Base-by-base conservation (phyloP, 768 basidiomycete genomes). In the Tulasnella sp. region DNA sequence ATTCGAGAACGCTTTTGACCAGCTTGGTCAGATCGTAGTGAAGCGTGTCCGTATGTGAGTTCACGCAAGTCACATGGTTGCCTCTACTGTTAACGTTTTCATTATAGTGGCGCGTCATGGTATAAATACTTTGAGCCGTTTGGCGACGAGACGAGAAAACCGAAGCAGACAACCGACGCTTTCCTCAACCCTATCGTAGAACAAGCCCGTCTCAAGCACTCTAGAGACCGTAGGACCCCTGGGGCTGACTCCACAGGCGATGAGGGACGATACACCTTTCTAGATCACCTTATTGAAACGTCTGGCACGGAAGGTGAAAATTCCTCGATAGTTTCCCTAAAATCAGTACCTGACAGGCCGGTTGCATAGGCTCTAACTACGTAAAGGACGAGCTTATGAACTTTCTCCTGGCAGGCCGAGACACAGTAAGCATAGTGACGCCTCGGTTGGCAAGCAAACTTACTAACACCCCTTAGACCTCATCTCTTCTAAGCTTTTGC, bases 131-230 rank as follows among this genome's bases (percentile, higher is more conserved):
- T 69, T 25, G 76, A 76, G 60, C 59, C 75, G 4, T 64, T 69
- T 40, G 64, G 69, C 9, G 74, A 76, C 63, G 67, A 71, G 59
- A 68, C 69, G 2, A 34, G 60, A 12, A 67, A 69, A 3, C 67
- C 75, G 11, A 67, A 69, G 35, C 65, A 68, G 23, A 65, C 68
- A 15, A 73, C 75, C 56, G 64, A 68, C 52, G 64, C 60, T 14
- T 71, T 79, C 78, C 62, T 84, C 12, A 79, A 84, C 62, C 83
- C 84, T 3, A 70, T 85, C 7, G 80, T 86, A 2, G 63, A 71
- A 54, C 69, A 69, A 8, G 78, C 77, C 0, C 67, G 68, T 54
- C 64, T 73, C 49, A 70, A 67, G 46, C 70, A 68, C 0, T 76
- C 74, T 0, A 63, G 74, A n/a, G 45, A 62, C 11, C 19, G 31